Evolutionary conservation across 306 rosid genomes (phyloP), one percentile per base, ranked within the genome.

Genomic region (Vigna reflexopilosa): DNA sequence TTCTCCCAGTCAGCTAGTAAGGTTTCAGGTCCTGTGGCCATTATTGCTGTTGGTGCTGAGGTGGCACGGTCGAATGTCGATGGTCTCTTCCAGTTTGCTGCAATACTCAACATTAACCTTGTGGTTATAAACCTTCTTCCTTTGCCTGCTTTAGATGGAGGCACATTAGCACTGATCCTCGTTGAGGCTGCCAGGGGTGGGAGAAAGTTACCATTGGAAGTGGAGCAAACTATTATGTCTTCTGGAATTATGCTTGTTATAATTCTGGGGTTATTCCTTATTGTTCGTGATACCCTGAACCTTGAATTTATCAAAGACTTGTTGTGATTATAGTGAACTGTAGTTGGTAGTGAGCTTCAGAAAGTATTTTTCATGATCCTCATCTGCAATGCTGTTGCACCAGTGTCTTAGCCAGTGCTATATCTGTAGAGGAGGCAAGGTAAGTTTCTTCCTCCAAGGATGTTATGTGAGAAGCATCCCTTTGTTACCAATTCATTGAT

Each of bases 121-220:
- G 98, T 97, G 2, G 86, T 93, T 62, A 90, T 93, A 72, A 93
- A 93, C 85, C 98, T 93, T 67, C 97, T 93, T 44, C 98, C 98
- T 5, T 79, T 93, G 62, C 98, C 97, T 26, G 98, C 98, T 61
- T 85, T 93, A 63, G 98, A 93, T 66, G 98, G 98, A 32, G 97
- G 98, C 38, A 58, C 97, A 13, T 84, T 93, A 90, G 97, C 98
- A 32, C 83, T 93, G 79, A 85, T 93, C 70, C 92, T 90, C 49
- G 61, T 93, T 67, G 97, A 93, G 83, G 98, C 93, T n/a, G 98
- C 86, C 28, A 88, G 98, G 80, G 99, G 99, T 6, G 99, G 99
- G 70, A 87, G 96, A 77, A 93, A 95, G 84, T 89, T 93, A 26
- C 98, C 99, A 40, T 15, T 90, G 48, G 99, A 93, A 82, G 83